A percentile compares a stretch with the other conserved stretches of the same genome.
phyloP scores from a whole-genome alignment of 768 basidiomycete species.

The Kwoniella heveanensis region DNA sequence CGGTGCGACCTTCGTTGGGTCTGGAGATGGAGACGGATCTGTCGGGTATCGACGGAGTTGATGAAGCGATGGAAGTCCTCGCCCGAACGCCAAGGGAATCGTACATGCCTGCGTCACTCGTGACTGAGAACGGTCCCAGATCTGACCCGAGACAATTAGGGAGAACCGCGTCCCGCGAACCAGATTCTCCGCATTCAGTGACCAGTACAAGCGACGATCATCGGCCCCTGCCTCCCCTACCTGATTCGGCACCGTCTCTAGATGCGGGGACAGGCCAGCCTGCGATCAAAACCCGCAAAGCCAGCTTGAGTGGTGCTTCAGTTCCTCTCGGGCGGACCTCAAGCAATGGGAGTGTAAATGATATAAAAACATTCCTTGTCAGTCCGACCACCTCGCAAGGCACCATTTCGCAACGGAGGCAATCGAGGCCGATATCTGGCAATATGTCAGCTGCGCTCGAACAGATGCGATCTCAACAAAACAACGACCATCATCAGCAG shows the following conservation, averaged over 20 bases:
- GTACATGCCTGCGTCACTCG: conserved; percentile 2
- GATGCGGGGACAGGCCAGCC: conserved; percentile 11
- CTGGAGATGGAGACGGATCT: conserved; percentile 36
- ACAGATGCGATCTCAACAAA: conserved; percentile 9
- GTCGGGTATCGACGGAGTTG: conserved; percentile 29
- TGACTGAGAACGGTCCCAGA: background rate
- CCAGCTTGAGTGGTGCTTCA: conserved; percentile 27
- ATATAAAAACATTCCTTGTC: conserved; percentile 18
- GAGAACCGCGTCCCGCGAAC: background rate
- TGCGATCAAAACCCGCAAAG: conserved; percentile 12
- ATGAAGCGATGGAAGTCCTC: conserved; percentile 32
- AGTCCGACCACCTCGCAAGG: conserved; percentile 38
- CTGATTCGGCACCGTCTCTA: conserved; percentile 18
- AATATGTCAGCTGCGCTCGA: conserved; percentile 10
- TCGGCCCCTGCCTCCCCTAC: conserved; percentile 31
- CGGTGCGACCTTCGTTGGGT: conserved; percentile 21
- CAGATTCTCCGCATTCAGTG: conserved; percentile 10
- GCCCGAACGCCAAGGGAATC: conserved; percentile 21
- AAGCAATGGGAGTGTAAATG: background rate
- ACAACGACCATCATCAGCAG: background rate
- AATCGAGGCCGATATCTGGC: conserved; percentile 25
- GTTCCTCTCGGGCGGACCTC: conserved; percentile 3
- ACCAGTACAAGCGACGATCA: conserved; percentile 1
- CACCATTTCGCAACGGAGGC: conserved; percentile 43
- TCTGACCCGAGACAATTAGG: background rate